Evolutionary conservation across 2,329 filamentous ascomycete genomes (phyloP).

Genomic region (Monilinia laxa): DNA sequence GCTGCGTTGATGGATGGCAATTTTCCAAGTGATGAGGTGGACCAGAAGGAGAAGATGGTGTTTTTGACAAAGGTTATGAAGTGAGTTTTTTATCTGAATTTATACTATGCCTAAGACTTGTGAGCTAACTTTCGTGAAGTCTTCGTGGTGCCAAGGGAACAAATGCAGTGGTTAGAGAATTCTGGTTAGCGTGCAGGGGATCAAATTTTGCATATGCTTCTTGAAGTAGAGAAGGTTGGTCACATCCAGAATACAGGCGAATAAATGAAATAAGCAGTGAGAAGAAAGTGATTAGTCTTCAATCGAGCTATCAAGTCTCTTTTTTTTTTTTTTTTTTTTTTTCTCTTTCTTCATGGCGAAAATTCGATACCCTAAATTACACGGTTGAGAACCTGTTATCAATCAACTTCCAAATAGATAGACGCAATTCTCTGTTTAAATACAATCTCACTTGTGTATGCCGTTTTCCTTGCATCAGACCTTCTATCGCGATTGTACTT

Average conservation of each 20-base stretch:
- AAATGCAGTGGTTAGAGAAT: conserved; percentile 67
- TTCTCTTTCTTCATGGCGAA: no score
- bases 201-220: conserved; percentile 62
- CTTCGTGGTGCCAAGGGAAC: conserved; percentile 63
- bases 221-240: conserved; percentile 9
- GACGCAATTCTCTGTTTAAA: neutral
- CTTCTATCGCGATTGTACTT: neutral
- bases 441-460: neutral
- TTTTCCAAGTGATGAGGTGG: conserved; percentile 57
- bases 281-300: neutral
- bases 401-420: neutral
- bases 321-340: neutral
- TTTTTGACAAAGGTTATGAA: conserved; percentile 67
- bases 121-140: conserved; percentile 41
- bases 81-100: conserved; percentile 43
- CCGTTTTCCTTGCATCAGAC: conserved; percentile 47
- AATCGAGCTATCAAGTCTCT: neutral
- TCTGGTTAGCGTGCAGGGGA: conserved; percentile 67
- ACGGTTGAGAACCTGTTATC: neutral
- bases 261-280: neutral
- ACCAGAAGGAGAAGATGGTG: conserved; percentile 56
- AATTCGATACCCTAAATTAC: neutral
- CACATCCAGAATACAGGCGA: neutral
- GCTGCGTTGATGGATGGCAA: conserved; percentile 53
- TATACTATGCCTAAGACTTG: neutral